Evolutionary conservation across 371 early-diverging fungal genomes (phyloP), one percentile per base, ranked within the genome.

Genomic region (Mycotypha africana): DNA sequence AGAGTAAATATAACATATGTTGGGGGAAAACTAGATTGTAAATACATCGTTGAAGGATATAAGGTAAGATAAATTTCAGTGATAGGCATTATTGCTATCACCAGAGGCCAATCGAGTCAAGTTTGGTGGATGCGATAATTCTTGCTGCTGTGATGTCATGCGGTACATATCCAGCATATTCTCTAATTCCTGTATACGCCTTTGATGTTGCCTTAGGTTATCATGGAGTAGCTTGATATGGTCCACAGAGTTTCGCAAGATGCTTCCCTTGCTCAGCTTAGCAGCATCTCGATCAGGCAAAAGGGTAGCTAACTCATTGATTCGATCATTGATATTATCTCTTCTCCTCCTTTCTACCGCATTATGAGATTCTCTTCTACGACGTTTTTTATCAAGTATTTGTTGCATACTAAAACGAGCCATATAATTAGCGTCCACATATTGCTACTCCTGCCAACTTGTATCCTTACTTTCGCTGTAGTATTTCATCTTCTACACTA

Each of bases 291-390:
- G 53, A 44, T 82, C 88, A 26, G 73, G 62, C 25, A 62, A 48
- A 55, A 61, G 70, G 54, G 53, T 62, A 2, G 60, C 51, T 33
- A 63, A 21, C 40, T 59, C 60, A 38, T 86, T 84, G 47, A 96
- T 96, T 58, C 88, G 89, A 58, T 95, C 96, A 58, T 96, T 96
- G 65, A 96, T 96, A 70, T 92, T 89, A 56, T 95, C 96, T 40
- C 96, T 81, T 38, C 96, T 80, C 38, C 96, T 84, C 42, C 95
- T 76, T 60, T 96, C 96, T 23, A 96, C 92, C 35, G 62, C 56
- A 52, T 66, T 66, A 34, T 66, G 66, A 12, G 59, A 58, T 55
- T 66, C 66, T 24, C 66, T 51, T 48, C 66, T 55, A 47, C 51
- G 49, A 47, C 51, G 42, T 26, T 58, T 61, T 45, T 62, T 66